A percentile compares a stretch with the other conserved stretches of the same genome.
These are phyloP conservation scores for Ceratobasidium sp. DNA, from an alignment of 1,284 basidiomycete species.

Conservation along the genomic window DNA sequence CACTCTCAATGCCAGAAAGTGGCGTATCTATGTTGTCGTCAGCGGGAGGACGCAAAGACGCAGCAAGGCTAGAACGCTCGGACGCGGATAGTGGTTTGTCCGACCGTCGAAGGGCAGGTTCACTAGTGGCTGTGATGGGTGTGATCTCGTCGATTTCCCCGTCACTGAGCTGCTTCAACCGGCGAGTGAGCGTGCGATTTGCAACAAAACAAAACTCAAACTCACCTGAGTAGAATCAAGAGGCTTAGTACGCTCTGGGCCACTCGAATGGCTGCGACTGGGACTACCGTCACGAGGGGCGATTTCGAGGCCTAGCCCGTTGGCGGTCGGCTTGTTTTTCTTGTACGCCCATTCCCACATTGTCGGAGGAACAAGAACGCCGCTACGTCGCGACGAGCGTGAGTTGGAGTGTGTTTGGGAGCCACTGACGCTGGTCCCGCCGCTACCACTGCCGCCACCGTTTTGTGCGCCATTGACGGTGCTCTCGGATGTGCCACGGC, in stretches of 20 bases:
- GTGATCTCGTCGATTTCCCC: conserved; percentile 36
- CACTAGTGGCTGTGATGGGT: conserved; percentile 27
- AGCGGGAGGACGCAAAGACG: neutral
- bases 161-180: conserved; percentile 28
- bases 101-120: conserved; percentile 19
- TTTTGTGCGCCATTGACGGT: conserved; percentile 39
- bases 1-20: conserved; percentile 37
- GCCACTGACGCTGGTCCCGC: conserved; percentile 34
- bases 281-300: conserved; percentile 34
- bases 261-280: conserved; percentile 38
- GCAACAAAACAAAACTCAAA: neutral
- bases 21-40: conserved; percentile 28
- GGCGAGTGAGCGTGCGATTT: conserved; percentile 21
- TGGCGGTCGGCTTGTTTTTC: conserved; percentile 28
- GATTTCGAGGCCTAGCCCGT: conserved; percentile 34
- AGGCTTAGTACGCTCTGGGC: conserved; percentile 23
- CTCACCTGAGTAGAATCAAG: conserved; percentile 29
- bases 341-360: conserved; percentile 45
- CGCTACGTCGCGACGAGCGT: conserved; percentile 33
- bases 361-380: conserved; percentile 31
- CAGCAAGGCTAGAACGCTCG: conserved; percentile 5
- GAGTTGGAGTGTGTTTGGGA: conserved; percentile 31
- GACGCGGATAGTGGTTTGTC: conserved; percentile 40
- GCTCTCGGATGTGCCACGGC: conserved; percentile 44
- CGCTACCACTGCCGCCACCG: conserved; percentile 37